Base-by-base conservation (phyloP, 2,329 filamentous ascomycete species). In the Lasiodiplodia sp. region DNA sequence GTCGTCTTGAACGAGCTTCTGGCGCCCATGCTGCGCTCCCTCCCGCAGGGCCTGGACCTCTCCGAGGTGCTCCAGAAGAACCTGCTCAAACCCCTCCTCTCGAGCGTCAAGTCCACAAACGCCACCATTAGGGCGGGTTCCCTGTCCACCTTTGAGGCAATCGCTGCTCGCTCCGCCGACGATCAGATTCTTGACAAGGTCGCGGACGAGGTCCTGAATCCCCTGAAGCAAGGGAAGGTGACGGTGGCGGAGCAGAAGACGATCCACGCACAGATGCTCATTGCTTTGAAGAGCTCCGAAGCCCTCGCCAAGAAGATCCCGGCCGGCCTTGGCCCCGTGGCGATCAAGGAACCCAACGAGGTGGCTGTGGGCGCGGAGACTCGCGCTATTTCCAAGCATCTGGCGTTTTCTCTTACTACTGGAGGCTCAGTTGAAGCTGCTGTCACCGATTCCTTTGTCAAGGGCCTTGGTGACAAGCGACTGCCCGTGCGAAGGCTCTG, bases 81-180 rank as follows among this genome's bases (percentile, higher is more conserved):
- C 70, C 85, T 99, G 44, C 80, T 96, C 47, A 98, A 97, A 79
- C 93, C 94, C 6, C 83, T 99, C 14, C 81, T 98, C n/a, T 90
- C 93, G 51, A 97, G 94, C 76, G 85, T 94, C 79, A 97, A 97
- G 79, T 98, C 96, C 1, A 94, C 92, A 75, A 98, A 97, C 78
- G 83, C 88, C 16, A 80, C 81, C 2, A 93, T 97, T 70, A 90
- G 95, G 68, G 87, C 87, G 70, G 94, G 93, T 28, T 92, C 92
- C 10, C 81, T 94, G 25, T 85, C 86, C 49, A 91, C 91, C 8
- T 97, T 98, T 78, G 86, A 87, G 71, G 86, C 87, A 11, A 83
- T 94, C n/a, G 87, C 92, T 37, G 79, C 82, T 52, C 86, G 87
- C 72, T 92, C 88, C 72, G 77, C 82, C 58, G 87, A 92, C 71